phyloP scores from a whole-genome alignment of 2,329 filamentous ascomycete species.

The Sporothrix euskadiensis region DNA sequence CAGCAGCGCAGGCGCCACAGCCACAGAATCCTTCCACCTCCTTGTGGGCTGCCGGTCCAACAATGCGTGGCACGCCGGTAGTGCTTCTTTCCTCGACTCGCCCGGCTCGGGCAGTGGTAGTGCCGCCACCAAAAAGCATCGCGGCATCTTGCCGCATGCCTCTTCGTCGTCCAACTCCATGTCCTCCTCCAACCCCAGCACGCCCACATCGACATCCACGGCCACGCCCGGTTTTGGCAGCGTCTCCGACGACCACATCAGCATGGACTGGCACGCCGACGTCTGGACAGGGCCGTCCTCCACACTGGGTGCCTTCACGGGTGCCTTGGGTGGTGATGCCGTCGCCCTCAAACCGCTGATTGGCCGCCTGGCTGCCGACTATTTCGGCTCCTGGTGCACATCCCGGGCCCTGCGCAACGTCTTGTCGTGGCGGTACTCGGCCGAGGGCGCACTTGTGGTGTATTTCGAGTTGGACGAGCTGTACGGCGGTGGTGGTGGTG shows the following conservation, averaged over 20 bases:
- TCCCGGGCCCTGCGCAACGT: conserved; percentile 20
- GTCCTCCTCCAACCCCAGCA: not conserved
- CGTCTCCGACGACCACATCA: not conserved
- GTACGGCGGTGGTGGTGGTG: not conserved
- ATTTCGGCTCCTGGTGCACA: conserved; percentile 24
- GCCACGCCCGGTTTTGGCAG: not conserved
- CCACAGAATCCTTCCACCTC: conserved; percentile 10
- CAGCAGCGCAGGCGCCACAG: not conserved
- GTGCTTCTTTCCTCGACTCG: not conserved
- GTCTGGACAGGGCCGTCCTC: not conserved
- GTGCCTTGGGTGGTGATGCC: not conserved
- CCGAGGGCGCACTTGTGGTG: conserved; percentile 22
- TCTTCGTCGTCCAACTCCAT: not conserved
- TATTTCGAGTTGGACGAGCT: conserved; percentile 27
- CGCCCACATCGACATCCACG: not conserved
- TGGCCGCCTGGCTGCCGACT: not conserved
- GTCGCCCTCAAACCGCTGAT: not conserved
- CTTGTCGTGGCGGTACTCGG: conserved; percentile 24
- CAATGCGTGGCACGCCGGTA: not conserved
- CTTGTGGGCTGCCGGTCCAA: conserved; percentile 17
- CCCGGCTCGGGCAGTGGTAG: not conserved
- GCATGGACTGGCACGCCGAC: conserved; percentile 29
- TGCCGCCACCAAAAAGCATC: not conserved
- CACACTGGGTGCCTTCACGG: not conserved
- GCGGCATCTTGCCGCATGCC: not conserved